Percentiles rank a stretch among this genome's conserved stretches.
Evolutionary conservation across 257 asterid genomes (phyloP).

Genomic region (Primulina huaijiensis): DNA sequence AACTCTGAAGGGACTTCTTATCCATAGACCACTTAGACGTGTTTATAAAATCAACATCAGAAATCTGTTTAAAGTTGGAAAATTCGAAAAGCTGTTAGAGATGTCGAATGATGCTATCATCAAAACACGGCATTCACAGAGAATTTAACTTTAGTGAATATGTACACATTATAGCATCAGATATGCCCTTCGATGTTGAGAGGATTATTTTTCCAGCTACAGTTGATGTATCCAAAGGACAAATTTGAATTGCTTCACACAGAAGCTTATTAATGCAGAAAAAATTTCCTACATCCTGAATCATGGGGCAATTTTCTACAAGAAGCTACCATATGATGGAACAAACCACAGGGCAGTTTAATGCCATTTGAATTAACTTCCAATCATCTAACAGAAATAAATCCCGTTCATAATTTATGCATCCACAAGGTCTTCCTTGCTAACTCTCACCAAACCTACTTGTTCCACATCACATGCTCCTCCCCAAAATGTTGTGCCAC

Average conservation of each 20-base stretch:
- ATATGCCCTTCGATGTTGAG: slow-evolving; percentile 1
- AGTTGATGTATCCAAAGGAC: not conserved
- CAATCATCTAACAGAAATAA: not conserved
- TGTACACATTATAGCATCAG: not conserved
- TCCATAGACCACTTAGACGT: slow-evolving; percentile 49
- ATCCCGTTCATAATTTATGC: slow-evolving; percentile 5
- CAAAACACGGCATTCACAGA: not conserved
- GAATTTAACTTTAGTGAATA: slow-evolving; percentile 15
- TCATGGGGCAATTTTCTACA: slow-evolving; percentile 4
- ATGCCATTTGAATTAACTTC: not conserved
- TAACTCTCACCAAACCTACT: slow-evolving; percentile 11
- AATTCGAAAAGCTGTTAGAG: slow-evolving; percentile 20
- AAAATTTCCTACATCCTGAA: slow-evolving; percentile 7
- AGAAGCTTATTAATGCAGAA: not conserved
- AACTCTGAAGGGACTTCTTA: slow-evolving; percentile 41
- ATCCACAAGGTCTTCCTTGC: slow-evolving; percentile 8
- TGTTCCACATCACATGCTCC: not conserved
- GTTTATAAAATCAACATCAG: slow-evolving; percentile 37
- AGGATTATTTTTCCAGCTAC: too few relatives aligned
- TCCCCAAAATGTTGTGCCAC: not conserved
- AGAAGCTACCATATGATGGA: slow-evolving; percentile 16
- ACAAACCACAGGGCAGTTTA: not conserved
- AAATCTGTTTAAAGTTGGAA: slow-evolving; percentile 43
- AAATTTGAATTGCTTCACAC: slow-evolving; percentile 18
- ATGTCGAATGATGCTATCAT: not conserved